Base-by-base conservation (phyloP, 768 basidiomycete genomes). In the Lactarius indigo region DNA sequence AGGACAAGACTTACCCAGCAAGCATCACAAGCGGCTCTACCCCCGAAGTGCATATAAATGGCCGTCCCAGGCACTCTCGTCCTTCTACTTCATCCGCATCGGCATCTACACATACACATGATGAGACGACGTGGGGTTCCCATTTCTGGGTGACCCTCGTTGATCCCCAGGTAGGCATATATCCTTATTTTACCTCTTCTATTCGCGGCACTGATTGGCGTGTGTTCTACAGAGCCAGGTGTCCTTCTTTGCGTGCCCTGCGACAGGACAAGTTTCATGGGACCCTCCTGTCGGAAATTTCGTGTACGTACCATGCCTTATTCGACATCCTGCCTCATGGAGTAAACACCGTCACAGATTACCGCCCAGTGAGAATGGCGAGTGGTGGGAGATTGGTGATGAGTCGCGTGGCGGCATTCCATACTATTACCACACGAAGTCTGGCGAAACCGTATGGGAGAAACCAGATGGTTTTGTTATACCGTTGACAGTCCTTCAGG, bases 361-460 rank as follows among this genome's bases (percentile, higher is more conserved):
- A 55, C 95, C 95, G 57, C 90, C 92, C 6, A 90, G 82, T 70
- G 82, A 85, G 5, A 87, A 91, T 54, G 94, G 95, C 50, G 94
- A 96, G 75, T 97, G 95, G 94, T 98, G 95, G 95, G 95, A 97
- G 76, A 83, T 97, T 66, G 81, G 81, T 55, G 95, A 98, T 74
- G 90, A 93, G 42, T 85, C 87, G 55, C 83, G 92, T 60, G 90
- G 87, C 55, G 92, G 92, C 35, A 80, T 94, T 64, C 87, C 91
- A 4, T 98, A 98, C 75, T 98, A 94, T 78, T 96, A 96, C 77
- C 94, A 96, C 73, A 97, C 94, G 12, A 89, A 93, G 76, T 89
- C 92, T 1, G 89, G 90, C 1, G 90, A 92, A 72, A 96, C 95
- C 1, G 89, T 92, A 41, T 98, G 95, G 95, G 92, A 92, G 65